Evolutionary conservation across 2,329 filamentous ascomycete species (phyloP).

Genomic region (Chaetomium globosum): DNA sequence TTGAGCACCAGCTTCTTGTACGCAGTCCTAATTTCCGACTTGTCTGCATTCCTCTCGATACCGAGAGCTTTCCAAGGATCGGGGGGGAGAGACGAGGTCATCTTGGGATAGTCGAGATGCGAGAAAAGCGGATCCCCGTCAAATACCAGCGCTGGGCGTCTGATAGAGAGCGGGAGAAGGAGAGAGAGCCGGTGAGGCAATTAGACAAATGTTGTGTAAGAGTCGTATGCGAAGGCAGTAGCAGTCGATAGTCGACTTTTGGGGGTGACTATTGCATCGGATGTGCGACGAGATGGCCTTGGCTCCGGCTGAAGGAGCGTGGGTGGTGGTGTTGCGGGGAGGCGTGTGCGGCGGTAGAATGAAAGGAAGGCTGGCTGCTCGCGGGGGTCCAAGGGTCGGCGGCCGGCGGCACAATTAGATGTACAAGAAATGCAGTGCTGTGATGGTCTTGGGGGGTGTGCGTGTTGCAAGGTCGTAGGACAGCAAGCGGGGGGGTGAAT

Average conservation of each 20-base stretch:
- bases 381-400: background rate
- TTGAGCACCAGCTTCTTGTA: conserved; percentile 85
- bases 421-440: conserved; percentile 16
- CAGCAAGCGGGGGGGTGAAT: conserved; percentile 28
- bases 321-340: conserved; percentile 25
- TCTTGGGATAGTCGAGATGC: conserved; percentile 39
- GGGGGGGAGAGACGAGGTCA: conserved; percentile 58
- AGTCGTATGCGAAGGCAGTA: conserved; percentile 28
- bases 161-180: conserved; percentile 17
- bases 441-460: conserved; percentile 14
- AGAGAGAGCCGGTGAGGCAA: background rate
- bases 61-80: conserved; percentile 83
- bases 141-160: conserved; percentile 20
- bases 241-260: conserved; percentile 30
- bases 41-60: conserved; percentile 70
- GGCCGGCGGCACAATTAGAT: conserved; percentile 25
- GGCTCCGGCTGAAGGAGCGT: conserved; percentile 27
- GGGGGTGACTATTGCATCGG: conserved; percentile 35
- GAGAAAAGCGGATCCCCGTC: conserved; percentile 18
- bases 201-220: conserved; percentile 19
- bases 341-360: conserved; percentile 29
- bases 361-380: conserved; percentile 21
- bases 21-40: conserved; percentile 72
- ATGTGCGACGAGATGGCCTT: conserved; percentile 26
- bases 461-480: conserved; percentile 27